Evolutionary conservation across 202 grass and related monocot species (phyloP).

Genomic region (Brachypodium distachyon): DNA sequence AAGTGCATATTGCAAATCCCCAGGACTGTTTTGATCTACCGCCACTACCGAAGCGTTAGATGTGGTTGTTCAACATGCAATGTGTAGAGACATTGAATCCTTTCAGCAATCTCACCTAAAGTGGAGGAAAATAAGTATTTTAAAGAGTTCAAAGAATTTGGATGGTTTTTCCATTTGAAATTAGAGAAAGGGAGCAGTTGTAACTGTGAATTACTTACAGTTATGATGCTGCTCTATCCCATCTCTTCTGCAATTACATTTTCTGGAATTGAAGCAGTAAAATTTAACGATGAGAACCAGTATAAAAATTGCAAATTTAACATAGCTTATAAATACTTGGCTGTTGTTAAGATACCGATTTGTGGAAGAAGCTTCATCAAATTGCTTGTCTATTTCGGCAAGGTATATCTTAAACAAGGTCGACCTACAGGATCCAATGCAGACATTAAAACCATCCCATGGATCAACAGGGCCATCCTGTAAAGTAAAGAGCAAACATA

Average conservation of each 20-base stretch:
- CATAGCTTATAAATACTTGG: constrained; percentile 11
- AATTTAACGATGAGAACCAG: neutral
- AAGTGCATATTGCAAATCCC: neutral
- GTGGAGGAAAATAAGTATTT: constrained; percentile 12
- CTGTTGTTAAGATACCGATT: constrained; percentile 36
- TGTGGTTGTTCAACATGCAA: constrained; percentile 43
- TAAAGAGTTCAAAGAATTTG: neutral
- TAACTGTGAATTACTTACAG: constrained; percentile 45
- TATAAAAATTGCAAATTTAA: constrained; percentile 11
- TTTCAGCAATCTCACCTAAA: constrained; percentile 70
- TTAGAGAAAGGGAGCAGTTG: constrained; percentile 3
- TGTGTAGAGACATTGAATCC: constrained; percentile 60
- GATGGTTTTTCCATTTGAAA: constrained; percentile 6
- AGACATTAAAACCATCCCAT: neutral
- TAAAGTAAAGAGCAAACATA: constrained; percentile 17
- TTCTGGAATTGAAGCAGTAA: constrained; percentile 14
- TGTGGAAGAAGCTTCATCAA: constrained; percentile 41
- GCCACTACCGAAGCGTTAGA: neutral
- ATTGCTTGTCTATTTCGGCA: constrained; percentile 60
- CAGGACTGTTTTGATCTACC: neutral
- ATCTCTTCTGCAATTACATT: constrained; percentile 45
- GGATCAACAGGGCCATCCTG: neutral
- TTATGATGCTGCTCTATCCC: constrained; percentile 45
- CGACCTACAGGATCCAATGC: constrained; percentile 37
- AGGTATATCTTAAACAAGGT: constrained; percentile 63